phyloP scores from a whole-genome alignment of 2,329 filamentous ascomycete genomes.

The Zymoseptoria crescenta region DNA sequence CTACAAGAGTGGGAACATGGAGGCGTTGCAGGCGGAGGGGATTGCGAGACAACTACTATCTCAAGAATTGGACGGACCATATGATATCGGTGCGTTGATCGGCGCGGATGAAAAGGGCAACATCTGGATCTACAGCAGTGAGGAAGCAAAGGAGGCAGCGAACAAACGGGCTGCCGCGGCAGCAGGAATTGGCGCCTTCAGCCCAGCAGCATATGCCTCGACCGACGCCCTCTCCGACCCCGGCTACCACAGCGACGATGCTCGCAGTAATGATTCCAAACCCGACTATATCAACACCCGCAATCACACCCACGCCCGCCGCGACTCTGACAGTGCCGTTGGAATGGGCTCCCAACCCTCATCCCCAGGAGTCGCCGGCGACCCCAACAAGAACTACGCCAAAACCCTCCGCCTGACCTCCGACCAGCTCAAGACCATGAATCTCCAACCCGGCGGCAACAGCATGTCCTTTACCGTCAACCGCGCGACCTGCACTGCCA shows the following conservation, averaged over 20 bases:
- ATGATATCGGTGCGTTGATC: conserved; percentile 91
- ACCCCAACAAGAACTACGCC: conserved; percentile 80
- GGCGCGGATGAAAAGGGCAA: conserved; percentile 94
- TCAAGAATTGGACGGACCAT: conserved; percentile 87
- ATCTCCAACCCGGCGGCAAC: conserved; percentile 79
- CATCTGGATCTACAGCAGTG: conserved; percentile 98
- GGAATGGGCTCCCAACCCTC: conserved; percentile 54
- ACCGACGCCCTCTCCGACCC: conserved; percentile 86
- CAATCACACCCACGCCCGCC: conserved; percentile 45
- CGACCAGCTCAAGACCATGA: conserved; percentile 81
- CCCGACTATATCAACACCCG: conserved; percentile 29
- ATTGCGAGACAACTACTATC: conserved; percentile 85
- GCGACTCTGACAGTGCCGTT: conserved; percentile 63
- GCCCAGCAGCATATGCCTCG: conserved; percentile 46
- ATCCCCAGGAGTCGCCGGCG: conserved; percentile 47
- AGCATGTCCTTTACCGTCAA: conserved; percentile 95
- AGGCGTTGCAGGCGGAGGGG: conserved; percentile 85
- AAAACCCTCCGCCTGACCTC: conserved; percentile 94
- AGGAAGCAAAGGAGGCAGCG: conserved; percentile 87
- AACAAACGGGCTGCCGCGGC: conserved; percentile 48
- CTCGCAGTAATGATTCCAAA: conserved; percentile 46
- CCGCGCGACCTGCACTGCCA: conserved; percentile 80
- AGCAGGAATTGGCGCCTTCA: conserved; percentile 42
- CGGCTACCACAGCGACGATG: conserved; percentile 87
- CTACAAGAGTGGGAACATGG: conserved; percentile 90